Evolutionary conservation across 177 flowering plant genomes (phyloP), one percentile per base, ranked within the genome.

Genomic region (Vitis hybrid): DNA sequence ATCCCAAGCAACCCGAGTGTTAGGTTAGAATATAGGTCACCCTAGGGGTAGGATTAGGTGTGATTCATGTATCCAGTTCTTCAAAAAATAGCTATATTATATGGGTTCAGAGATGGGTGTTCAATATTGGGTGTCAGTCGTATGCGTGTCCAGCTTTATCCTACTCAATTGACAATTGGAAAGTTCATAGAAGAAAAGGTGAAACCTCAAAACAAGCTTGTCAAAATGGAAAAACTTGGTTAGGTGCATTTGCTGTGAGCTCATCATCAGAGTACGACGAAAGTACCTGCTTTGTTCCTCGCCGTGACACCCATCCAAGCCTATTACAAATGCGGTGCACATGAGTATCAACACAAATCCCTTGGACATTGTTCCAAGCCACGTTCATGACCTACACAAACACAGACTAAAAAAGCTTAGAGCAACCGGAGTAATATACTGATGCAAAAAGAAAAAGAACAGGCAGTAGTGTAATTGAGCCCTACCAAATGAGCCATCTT

Each of bases 401-500:
- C 68, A 57, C 22, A 67, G 13, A 18, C 4, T 28, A 20, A 51
- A 57, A 8, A 69, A 24, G 28, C 15, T 63, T 68, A 3, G 11
- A 61, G 38, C 20, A 55, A 14, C 54, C n/a, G 17, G 50, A 19
- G 53, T 2, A 64, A 58, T 24, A 63, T 0, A 13, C n/a, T 18
- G 33, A 71, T 47, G 67, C n/a, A 72, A 18, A 33, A 11, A 62
- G 47, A 38, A 38, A 7, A 38, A 38, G 9, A 38, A 38, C 8
- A 24, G 28, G 28, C 28, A 20, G 1, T 71, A 64, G 67, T 49
- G 5, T 52, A 66, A 70, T 24, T 51, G 38, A 33, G 55, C 11
- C 85, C 44, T 86, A 92, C 99, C 91, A 94, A 79, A 80, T 96
- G 98, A 69, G 99, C 99, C 93, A 96, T 96, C 84, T 96, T 96